phyloP scores from a whole-genome alignment of 805 yeast species.

The Wickerhamomyces chaumierensis region DNA sequence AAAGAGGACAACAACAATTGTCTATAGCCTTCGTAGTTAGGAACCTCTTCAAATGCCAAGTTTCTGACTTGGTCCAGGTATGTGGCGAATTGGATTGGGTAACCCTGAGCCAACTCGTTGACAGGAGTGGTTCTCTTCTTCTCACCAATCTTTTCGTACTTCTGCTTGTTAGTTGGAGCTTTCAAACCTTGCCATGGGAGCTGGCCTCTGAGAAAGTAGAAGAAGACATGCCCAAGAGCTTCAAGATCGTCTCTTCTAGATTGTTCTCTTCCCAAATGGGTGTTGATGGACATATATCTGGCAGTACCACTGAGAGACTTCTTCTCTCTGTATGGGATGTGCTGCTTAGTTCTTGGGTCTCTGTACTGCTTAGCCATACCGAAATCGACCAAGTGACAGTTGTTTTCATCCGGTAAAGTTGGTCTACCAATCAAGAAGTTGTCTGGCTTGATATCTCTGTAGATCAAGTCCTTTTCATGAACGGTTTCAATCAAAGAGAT shows the following conservation, averaged over 20 bases:
- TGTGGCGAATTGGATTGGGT: constrained; percentile 85
- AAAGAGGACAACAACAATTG: constrained; percentile 69
- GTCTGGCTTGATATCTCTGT: constrained; percentile 96
- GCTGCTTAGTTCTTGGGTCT: constrained; percentile 91
- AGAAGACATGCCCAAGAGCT: constrained; percentile 91
- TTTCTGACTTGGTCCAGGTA: constrained; percentile 83
- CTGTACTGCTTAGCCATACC: constrained; percentile 99
- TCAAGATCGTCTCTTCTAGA: constrained; percentile 94
- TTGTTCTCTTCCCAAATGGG: constrained; percentile 96
- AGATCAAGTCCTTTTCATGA: constrained; percentile 84
- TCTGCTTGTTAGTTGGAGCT: constrained; percentile 96
- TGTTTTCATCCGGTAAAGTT: constrained; percentile 71
- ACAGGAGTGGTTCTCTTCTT: constrained; percentile 87
- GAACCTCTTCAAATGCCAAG: constrained; percentile 85
- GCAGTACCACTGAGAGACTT: constrained; percentile 96
- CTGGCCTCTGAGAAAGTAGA: constrained; percentile 88
- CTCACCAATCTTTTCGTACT: constrained; percentile 95
- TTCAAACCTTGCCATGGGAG: constrained; percentile 98
- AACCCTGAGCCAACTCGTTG: constrained; percentile 59
- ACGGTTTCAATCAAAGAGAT: constrained; percentile 73
- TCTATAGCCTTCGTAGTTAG: constrained; percentile 84
- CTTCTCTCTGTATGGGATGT: constrained; percentile 93
- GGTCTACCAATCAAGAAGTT: constrained; percentile 91
- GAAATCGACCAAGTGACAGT: constrained; percentile 85
- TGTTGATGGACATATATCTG: constrained; percentile 95